Evolutionary conservation across 75 land plant species (phyloP).

Genomic region (Sequoiadendron giganteum): DNA sequence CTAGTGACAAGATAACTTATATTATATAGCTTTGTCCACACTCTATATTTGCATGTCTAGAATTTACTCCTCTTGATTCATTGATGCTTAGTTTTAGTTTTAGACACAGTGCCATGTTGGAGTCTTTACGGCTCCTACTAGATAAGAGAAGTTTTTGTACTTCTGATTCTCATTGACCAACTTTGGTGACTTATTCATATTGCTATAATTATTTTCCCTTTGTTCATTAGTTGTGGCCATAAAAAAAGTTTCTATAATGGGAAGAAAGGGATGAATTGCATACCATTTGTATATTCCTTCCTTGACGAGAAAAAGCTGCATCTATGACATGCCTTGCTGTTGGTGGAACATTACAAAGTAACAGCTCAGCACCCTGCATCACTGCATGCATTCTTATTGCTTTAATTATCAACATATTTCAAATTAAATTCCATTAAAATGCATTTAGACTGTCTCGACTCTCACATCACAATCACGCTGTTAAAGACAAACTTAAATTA

Average conservation of each 20-base stretch:
- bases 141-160: neutral
- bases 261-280: slow-evolving; percentile 1
- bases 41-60: neutral
- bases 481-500: neutral
- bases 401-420: neutral
- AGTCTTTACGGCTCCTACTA: neutral
- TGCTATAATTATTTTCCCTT: neutral
- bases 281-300: slow-evolving; percentile 60
- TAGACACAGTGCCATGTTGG: neutral
- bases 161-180: neutral
- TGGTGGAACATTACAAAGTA: slow-evolving; percentile 38
- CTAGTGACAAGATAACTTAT: too few relatives aligned
- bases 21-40: neutral
- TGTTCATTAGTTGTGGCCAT: neutral
- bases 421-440: neutral
- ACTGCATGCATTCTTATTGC: slow-evolving; percentile 22
- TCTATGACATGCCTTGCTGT: slow-evolving; percentile 53
- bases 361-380: slow-evolving; percentile 50
- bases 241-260: neutral
- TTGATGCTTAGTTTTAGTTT: neutral
- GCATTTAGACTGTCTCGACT: neutral
- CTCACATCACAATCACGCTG: neutral
- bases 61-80: neutral
- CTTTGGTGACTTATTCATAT: neutral
- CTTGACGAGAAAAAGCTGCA: slow-evolving; percentile 53